Evolutionary conservation across 441 rosid genomes (phyloP).

Genomic region (Corymbia citriodora): DNA sequence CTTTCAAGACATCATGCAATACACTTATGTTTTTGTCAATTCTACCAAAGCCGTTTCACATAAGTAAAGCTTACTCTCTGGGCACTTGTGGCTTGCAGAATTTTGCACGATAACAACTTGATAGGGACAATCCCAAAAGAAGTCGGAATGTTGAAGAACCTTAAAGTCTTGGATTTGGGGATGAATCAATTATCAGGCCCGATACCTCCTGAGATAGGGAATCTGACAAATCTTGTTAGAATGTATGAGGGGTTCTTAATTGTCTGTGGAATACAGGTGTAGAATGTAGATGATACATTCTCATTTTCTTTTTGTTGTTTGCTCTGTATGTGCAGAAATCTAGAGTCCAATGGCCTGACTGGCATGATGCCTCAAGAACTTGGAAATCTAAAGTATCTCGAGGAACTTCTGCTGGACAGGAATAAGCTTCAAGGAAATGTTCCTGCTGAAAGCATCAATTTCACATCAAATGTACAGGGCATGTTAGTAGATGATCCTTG

Average conservation of each 20-base stretch:
- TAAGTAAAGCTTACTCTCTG: slow-evolving; percentile 1
- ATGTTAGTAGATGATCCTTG: slow-evolving; percentile 39
- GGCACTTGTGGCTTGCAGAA: slow-evolving; percentile 42
- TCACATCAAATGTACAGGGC: slow-evolving; percentile 31
- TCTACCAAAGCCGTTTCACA: not conserved
- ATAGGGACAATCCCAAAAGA: slow-evolving; percentile 84
- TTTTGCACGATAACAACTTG: slow-evolving; percentile 63
- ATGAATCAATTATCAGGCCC: slow-evolving; percentile 73
- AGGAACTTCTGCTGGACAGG: slow-evolving; percentile 71
- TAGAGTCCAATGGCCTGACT: slow-evolving; percentile 83
- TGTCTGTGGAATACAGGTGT: not conserved
- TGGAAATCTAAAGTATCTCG: slow-evolving; percentile 61
- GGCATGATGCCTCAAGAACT: slow-evolving; percentile 74
- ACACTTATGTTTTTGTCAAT: not conserved
- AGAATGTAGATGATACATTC: not conserved
- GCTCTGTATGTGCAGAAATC: slow-evolving; percentile 50
- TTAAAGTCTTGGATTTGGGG: slow-evolving; percentile 87
- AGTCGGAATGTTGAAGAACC: slow-evolving; percentile 65
- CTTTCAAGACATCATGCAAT: not conserved
- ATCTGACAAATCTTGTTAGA: slow-evolving; percentile 36
- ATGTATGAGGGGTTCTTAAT: slow-evolving; percentile 33
- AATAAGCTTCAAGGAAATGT: slow-evolving; percentile 82
- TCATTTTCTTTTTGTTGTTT: slow-evolving; percentile 2
- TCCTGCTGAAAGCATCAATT: slow-evolving; percentile 43
- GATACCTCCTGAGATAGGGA: slow-evolving; percentile 81